phyloP scores from a whole-genome alignment of 2,329 filamentous ascomycete species.

The Mycosphaerella arachidis region DNA sequence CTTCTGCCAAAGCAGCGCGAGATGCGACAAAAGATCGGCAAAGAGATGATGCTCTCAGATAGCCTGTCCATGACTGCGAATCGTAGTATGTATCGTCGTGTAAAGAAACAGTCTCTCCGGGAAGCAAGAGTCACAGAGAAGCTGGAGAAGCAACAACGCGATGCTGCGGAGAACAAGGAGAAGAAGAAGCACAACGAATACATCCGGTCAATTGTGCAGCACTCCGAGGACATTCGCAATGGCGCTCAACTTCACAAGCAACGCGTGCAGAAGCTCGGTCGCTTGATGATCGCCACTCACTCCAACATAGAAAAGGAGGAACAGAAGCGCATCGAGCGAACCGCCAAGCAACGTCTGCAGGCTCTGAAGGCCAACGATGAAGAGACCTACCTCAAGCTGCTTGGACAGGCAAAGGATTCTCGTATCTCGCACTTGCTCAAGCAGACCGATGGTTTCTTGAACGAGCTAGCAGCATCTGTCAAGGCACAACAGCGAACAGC shows the following conservation, averaged over 20 bases:
- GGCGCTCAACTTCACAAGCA: slow-evolving; percentile 62
- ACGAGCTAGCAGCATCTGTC: slow-evolving; percentile 90
- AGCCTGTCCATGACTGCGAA: slow-evolving; percentile 98
- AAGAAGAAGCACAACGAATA: slow-evolving; percentile 97
- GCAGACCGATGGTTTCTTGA: slow-evolving; percentile 96
- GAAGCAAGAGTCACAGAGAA: slow-evolving; percentile 98
- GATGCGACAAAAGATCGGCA: slow-evolving; percentile 79
- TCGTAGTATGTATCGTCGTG: slow-evolving; percentile 78
- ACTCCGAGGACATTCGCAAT: slow-evolving; percentile 71
- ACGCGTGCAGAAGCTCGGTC: slow-evolving; percentile 80
- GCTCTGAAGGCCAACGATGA: slow-evolving; percentile 98
- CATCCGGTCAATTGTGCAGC: slow-evolving; percentile 77
- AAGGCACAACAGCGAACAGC: slow-evolving; percentile 86
- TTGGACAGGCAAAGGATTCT: slow-evolving; percentile 98
- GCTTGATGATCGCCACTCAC: slow-evolving; percentile 84
- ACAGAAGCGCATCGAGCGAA: slow-evolving; percentile 95
- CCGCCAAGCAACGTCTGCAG: slow-evolving; percentile 98
- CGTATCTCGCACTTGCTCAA: slow-evolving; percentile 96
- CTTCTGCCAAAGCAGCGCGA: slow-evolving; percentile 84
- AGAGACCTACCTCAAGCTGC: slow-evolving; percentile 94
- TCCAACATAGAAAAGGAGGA: slow-evolving; percentile 98
- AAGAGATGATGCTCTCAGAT: slow-evolving; percentile 91
- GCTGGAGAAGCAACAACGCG: slow-evolving; percentile 96
- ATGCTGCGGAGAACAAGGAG: slow-evolving; percentile 90
- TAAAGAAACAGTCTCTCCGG: slow-evolving; percentile 94